Evolutionary conservation across 1,284 basidiomycete genomes (phyloP), one percentile per base, ranked within the genome.

Genomic region (Ustilago shanxiensis): DNA sequence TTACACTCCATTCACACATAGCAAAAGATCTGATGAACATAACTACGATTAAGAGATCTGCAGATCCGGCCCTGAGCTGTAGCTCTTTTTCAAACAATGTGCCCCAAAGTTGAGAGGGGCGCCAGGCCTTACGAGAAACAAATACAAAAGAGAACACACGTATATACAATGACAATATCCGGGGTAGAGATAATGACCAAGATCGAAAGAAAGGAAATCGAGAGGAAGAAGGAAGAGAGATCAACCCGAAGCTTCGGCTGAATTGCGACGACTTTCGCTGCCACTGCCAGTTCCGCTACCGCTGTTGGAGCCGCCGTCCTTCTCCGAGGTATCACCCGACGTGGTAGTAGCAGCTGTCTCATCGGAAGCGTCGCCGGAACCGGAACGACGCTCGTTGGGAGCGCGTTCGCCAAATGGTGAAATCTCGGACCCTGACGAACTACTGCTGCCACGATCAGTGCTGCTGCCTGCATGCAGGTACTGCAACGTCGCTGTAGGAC

Each of bases 241-340:
- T 18, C 26, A 39, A 53, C 51, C 59, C 53, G 50, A 64, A n/a
- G 64, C 63, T 47, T 72, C 66, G n/a, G 69, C 70, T 2, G 74
- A 78, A 11, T 44, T 56, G 14, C 76, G 71, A 39, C 76, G 65
- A 49, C 66, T 66, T 24, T 68, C 61, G 60, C 70, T 72, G 31
- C 68, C 61, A 44, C 69, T 72, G 47, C 64, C 64, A 1, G 60
- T 63, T 8, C 68, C 58, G 51, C 70, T 77, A 28, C 61, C 66
- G 61, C 33, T 60, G 24, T 53, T 44, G 11, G 66, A 72, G 56
- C 66, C 70, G 56, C 66, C 70, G 53, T 78, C 76, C 72, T 78
- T 78, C 28, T 78, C 76, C 33, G 76, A 78, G 2, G 76, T 78
- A 26, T 71, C 58, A 47, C 71, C 76, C 44, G 76, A 78, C 9